A percentile compares a stretch with the other conserved stretches of the same genome.
Conservation (phyloP, 768 basidiomycete species). For the Clavulina sp. region DNA sequence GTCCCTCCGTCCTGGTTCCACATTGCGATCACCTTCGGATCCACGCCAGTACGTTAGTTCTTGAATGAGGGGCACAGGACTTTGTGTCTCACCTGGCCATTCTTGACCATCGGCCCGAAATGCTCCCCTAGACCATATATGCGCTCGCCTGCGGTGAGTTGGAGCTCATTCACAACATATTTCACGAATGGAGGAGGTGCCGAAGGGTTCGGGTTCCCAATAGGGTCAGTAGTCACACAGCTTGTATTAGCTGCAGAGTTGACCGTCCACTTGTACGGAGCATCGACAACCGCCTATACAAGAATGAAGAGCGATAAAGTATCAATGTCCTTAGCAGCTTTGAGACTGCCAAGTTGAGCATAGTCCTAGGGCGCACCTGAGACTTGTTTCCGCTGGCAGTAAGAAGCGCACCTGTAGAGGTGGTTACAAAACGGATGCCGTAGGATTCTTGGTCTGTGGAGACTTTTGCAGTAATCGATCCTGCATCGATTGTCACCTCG, state of each 20-base stretch:
- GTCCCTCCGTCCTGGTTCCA: constrained; percentile 71
- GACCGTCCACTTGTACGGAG: constrained; percentile 16
- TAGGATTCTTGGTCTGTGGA: no score
- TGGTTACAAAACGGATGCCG: no score
- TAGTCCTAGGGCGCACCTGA: no score
- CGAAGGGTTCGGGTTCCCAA: constrained; percentile 36
- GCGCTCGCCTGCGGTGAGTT: constrained; percentile 48
- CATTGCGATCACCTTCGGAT: constrained; percentile 36
- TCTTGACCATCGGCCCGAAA: constrained; percentile 59
- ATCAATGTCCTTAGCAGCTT: no score
- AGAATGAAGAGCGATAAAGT: no score
- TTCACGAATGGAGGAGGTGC: constrained; percentile 26
- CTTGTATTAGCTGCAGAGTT: constrained; percentile 28
- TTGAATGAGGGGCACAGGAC: not conserved
- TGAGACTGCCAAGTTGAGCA: no score
- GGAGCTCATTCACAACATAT: constrained; percentile 29
- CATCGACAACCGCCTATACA: constrained; percentile 17
- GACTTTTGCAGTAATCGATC: no score
- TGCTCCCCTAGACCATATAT: constrained; percentile 63
- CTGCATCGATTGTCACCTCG: no score
- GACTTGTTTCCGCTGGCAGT: no score
- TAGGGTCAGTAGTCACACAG: constrained; percentile 38
- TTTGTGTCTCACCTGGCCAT: constrained; percentile 24
- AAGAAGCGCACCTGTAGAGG: no score
- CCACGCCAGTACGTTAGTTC: constrained; percentile 16